Conservation (phyloP, 2,329 filamentous ascomycete genomes). For the Mycosphaerella arachidis region DNA sequence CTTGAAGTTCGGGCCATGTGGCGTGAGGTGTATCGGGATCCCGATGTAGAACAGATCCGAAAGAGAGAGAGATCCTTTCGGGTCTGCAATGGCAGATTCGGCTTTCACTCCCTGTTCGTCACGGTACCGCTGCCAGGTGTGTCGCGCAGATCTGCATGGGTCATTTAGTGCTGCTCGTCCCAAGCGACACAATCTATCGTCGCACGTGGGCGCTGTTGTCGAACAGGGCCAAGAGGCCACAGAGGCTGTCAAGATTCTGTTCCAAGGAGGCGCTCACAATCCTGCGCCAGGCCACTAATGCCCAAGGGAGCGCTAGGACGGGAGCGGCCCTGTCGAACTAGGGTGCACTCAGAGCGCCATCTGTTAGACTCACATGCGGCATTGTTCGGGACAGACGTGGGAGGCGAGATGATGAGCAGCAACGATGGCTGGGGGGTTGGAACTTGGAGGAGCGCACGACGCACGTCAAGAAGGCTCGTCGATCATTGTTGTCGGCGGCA, state of each 20-base stretch:
- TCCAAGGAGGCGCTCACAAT: neutral
- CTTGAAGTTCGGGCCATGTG: neutral
- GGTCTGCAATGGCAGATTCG: neutral
- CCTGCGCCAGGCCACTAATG: neutral
- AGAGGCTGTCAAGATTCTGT: neutral
- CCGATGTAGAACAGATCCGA: neutral
- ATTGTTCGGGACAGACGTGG: neutral
- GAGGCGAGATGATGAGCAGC: neutral
- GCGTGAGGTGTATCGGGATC: neutral
- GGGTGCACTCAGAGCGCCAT: neutral
- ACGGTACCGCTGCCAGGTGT: neutral
- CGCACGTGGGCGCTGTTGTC: neutral
- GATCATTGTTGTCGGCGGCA: neutral
- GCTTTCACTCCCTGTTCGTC: neutral
- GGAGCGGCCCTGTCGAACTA: neutral
- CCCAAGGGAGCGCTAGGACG: neutral
- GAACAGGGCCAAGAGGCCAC: neutral
- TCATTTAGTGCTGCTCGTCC: neutral
- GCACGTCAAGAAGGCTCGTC: neutral
- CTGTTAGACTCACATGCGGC: neutral
- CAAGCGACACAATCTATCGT: neutral
- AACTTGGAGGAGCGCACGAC: neutral
- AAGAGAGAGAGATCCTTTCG: neutral
- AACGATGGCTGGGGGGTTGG: too few species aligned
- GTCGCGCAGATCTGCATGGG: neutral